Percentiles rank a stretch among this genome's conserved stretches.
phyloP scores from a whole-genome alignment of 2,329 filamentous ascomycete genomes.

The Aaosphaeria pasadenensis region DNA sequence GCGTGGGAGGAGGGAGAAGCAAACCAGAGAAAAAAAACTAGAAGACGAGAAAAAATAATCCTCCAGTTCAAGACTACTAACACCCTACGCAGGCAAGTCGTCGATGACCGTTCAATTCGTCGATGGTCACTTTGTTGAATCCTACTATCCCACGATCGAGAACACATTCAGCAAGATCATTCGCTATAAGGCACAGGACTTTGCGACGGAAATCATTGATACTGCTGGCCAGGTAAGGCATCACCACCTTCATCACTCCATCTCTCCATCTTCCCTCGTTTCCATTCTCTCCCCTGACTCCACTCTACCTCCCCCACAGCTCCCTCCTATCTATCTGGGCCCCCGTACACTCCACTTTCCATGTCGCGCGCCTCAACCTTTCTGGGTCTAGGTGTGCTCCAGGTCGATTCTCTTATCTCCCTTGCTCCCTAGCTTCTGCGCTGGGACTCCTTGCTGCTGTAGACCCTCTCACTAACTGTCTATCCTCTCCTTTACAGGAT shows the following conservation, averaged over 20 bases:
- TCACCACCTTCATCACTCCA: background rate
- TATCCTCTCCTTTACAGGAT: constrained; percentile 56
- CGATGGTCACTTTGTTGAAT: constrained; percentile 97
- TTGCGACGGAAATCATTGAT: constrained; percentile 94
- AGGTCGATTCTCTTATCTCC: background rate
- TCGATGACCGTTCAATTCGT: constrained; percentile 96
- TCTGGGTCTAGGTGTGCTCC: no score
- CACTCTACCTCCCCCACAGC: no score
- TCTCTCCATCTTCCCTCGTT: no score
- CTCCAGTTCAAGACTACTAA: constrained; percentile 2
- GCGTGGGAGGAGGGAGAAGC: no score
- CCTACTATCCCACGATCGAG: constrained; percentile 98
- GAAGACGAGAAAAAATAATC: background rate
- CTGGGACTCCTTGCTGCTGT: constrained; percentile 3
- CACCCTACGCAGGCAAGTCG: constrained; percentile 71
- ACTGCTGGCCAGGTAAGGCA: constrained; percentile 82
- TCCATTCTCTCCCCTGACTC: no score
- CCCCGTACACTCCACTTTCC: constrained; percentile 1
- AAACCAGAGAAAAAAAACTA: no score
- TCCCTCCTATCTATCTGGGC: no score
- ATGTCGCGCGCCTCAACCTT: no score
- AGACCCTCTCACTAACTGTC: no score
- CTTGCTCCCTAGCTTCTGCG: background rate
- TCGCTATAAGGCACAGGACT: constrained; percentile 89
- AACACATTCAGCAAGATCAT: constrained; percentile 98